phyloP scores from a whole-genome alignment of 352 stramenopile genomes.

The Pseudoperonospora humuli region DNA sequence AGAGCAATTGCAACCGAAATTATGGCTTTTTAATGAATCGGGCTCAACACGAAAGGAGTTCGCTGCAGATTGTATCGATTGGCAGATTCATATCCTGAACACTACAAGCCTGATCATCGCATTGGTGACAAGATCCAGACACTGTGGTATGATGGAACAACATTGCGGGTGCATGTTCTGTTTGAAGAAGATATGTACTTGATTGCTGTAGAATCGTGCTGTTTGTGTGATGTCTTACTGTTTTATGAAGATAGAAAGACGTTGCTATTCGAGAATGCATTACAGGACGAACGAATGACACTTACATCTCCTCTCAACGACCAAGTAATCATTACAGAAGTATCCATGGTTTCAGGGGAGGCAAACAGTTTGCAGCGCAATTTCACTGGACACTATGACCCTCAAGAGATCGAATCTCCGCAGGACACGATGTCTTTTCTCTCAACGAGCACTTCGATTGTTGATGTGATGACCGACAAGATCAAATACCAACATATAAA shows the following conservation, averaged over 20 bases:
- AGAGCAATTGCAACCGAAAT: too few relatives aligned
- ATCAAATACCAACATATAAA: slow-evolving; percentile 15
- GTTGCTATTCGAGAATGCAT: too few relatives aligned
- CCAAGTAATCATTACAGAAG: too few relatives aligned
- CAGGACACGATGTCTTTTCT: slow-evolving; percentile 4
- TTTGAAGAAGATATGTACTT: background rate
- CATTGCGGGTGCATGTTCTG: background rate
- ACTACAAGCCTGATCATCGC: background rate
- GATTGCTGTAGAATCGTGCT: too few relatives aligned
- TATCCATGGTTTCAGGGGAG: too few relatives aligned
- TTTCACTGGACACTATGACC: too few relatives aligned
- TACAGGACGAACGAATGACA: too few relatives aligned
- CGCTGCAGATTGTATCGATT: background rate
- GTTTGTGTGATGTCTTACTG: background rate
- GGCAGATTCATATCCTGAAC: background rate
- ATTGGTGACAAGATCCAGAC: background rate
- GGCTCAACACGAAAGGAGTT: background rate
- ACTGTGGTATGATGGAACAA: background rate
- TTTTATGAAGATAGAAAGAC: background rate
- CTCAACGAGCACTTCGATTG: slow-evolving; percentile 4
- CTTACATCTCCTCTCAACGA: too few relatives aligned
- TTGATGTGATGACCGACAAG: slow-evolving; percentile 14
- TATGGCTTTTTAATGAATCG: too few relatives aligned
- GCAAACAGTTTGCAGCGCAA: too few relatives aligned
- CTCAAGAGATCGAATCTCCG: slow-evolving; percentile 5